Evolutionary conservation across 257 asterid species (phyloP).

Genomic region (Plantago major): DNA sequence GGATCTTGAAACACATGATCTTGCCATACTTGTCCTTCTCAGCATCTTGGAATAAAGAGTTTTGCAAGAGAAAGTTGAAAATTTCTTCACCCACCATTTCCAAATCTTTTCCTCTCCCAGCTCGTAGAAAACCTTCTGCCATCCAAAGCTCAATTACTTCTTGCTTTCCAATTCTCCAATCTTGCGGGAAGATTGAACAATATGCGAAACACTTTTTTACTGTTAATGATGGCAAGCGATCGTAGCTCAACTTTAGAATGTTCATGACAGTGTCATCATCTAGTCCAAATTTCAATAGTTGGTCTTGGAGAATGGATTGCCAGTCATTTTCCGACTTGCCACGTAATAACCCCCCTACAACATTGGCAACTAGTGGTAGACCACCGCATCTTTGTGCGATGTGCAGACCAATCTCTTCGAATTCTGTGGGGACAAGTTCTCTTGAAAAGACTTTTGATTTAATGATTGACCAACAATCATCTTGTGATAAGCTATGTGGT

Average conservation of each 20-base stretch:
- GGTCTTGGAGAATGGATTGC: constrained; percentile 4
- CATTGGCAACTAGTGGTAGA: constrained; percentile 30
- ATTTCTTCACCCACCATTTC: constrained; percentile 19
- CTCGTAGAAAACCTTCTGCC: constrained; percentile 18
- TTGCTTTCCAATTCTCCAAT: not conserved
- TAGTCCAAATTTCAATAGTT: not conserved
- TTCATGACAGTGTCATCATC: not conserved
- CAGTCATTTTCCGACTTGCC: constrained; percentile 18
- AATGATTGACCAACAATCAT: constrained; percentile 24
- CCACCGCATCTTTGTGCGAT: constrained; percentile 31
- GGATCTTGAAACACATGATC: constrained; percentile 24
- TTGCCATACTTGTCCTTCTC: not conserved
- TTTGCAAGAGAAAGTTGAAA: constrained; percentile 14
- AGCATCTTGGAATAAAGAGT: constrained; percentile 25
- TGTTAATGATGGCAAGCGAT: constrained; percentile 21
- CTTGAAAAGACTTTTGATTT: constrained; percentile 2
- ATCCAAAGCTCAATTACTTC: constrained; percentile 21
- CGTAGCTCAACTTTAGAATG: constrained; percentile 30
- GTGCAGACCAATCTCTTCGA: constrained; percentile 14
- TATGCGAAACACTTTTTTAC: constrained; percentile 36
- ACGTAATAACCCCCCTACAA: constrained; percentile 28
- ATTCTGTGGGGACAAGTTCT: not conserved
- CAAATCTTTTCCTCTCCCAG: not conserved
- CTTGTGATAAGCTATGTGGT: constrained; percentile 13
- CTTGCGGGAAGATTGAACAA: constrained; percentile 25